A percentile compares a stretch with the other conserved stretches of the same genome.
These are phyloP conservation scores for Pyrenophora teres DNA, from an alignment of 2,329 filamentous ascomycete genomes.

Conservation along the genomic window DNA sequence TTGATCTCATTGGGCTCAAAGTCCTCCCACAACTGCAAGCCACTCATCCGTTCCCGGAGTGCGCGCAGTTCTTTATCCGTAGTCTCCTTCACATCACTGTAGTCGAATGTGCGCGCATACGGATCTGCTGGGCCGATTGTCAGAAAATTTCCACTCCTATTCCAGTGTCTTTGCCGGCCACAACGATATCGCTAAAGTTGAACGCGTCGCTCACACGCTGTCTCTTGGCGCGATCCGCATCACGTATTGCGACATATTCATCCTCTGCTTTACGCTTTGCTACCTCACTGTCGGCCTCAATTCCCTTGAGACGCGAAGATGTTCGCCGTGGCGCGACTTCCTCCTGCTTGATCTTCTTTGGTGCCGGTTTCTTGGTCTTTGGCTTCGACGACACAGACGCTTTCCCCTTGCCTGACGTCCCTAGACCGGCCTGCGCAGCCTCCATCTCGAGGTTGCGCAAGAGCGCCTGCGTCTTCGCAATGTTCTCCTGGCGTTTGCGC, in stretches of 20 bases:
- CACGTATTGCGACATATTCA: constrained; percentile 61
- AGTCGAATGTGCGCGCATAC: constrained; percentile 81
- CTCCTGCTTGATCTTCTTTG: constrained; percentile 63
- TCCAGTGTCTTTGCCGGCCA: constrained; percentile 79
- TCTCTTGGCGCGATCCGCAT: constrained; percentile 64
- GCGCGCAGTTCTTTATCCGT: constrained; percentile 75
- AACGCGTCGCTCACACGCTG: constrained; percentile 70
- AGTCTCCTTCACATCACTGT: constrained; percentile 81
- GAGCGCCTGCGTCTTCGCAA: constrained; percentile 81
- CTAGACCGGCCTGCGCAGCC: constrained; percentile 70
- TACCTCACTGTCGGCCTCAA: constrained; percentile 69
- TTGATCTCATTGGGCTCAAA: constrained; percentile 72
- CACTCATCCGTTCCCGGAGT: constrained; percentile 76
- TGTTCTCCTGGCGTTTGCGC: constrained; percentile 81
- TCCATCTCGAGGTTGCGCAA: constrained; percentile 75
- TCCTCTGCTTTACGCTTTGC: constrained; percentile 72
- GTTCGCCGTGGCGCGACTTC: constrained; percentile 61
- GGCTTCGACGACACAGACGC: constrained; percentile 53
- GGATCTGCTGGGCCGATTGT: constrained; percentile 74
- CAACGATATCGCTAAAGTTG: constrained; percentile 74
- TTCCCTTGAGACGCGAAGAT: constrained; percentile 65
- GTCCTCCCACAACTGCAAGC: constrained; percentile 77
- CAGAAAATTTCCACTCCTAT: constrained; percentile 68
- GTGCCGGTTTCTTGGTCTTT: constrained; percentile 48
- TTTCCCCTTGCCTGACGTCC: constrained; percentile 58